A percentile compares a stretch with the other conserved stretches of the same genome.
Conservation (phyloP, 202 grass and related monocot genomes). For the Digitaria exilis region DNA sequence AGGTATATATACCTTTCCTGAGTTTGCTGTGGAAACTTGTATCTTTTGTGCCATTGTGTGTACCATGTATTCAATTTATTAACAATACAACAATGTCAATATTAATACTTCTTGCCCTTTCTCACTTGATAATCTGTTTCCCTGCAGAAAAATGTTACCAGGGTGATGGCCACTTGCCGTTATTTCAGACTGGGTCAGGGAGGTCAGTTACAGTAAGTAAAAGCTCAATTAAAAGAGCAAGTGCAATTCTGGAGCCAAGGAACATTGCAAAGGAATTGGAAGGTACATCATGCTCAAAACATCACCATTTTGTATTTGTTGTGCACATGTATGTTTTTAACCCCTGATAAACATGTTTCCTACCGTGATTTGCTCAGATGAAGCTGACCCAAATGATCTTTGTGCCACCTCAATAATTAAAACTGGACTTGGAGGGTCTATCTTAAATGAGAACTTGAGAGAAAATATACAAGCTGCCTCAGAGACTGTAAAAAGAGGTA, state of each 20-base stretch:
- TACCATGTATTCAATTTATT: conserved; percentile 7
- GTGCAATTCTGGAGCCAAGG: conserved; percentile 58
- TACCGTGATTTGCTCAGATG: conserved; percentile 34
- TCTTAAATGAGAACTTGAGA: conserved; percentile 44
- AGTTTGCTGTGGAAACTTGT: conserved; percentile 12
- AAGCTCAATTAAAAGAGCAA: conserved; percentile 72
- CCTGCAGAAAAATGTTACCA: conserved; percentile 30
- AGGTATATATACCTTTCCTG: conserved; percentile 41
- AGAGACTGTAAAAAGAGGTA: conserved; percentile 38
- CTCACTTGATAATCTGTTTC: conserved; percentile 25
- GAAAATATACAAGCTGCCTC: conserved; percentile 36
- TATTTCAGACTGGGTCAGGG: conserved; percentile 72
- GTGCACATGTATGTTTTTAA: conserved; percentile 13
- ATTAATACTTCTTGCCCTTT: conserved; percentile 4
- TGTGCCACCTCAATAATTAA: conserved; percentile 30
- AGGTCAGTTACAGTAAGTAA: conserved; percentile 56
- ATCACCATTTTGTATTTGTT: conserved; percentile 14
- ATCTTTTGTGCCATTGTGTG: conserved; percentile 29
- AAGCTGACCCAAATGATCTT: conserved; percentile 40
- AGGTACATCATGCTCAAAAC: conserved; percentile 41
- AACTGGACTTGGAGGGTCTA: conserved; percentile 44
- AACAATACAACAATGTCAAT: not conserved
- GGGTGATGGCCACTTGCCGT: conserved; percentile 38
- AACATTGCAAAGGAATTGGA: conserved; percentile 54
- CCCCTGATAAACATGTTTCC: conserved; percentile 19